phyloP scores from a whole-genome alignment of 805 yeast species.

The Teunomyces pallodes region DNA sequence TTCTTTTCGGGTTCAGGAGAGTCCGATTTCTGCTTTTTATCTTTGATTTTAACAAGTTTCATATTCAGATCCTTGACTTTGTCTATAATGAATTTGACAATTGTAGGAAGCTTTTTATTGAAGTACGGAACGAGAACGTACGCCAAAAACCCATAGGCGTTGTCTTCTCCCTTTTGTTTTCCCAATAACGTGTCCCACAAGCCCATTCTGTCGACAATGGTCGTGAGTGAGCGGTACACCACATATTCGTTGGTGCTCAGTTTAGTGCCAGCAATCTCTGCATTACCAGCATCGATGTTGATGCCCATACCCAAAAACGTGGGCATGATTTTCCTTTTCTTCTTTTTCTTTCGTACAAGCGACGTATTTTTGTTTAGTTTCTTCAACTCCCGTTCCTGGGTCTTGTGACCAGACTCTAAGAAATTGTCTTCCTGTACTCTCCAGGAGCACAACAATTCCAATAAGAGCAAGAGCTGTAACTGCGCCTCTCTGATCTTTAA shows the following conservation, averaged over 20 bases:
- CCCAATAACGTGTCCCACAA: constrained; percentile 51
- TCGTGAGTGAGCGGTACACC: constrained; percentile 32
- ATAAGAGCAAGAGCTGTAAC: constrained; percentile 46
- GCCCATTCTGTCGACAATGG: constrained; percentile 50
- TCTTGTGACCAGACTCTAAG: constrained; percentile 23
- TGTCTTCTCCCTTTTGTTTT: constrained; percentile 22
- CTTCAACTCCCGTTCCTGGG: constrained; percentile 27
- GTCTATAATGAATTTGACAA: constrained; percentile 44
- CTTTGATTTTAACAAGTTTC: constrained; percentile 18
- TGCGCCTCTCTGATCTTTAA: constrained; percentile 57
- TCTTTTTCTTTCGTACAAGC: constrained; percentile 19
- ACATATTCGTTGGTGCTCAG: constrained; percentile 17
- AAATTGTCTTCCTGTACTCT: constrained; percentile 35
- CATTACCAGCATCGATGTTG: constrained; percentile 7
- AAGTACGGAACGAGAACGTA: constrained; percentile 55
- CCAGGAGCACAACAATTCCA: constrained; percentile 43
- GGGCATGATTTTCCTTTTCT: constrained; percentile 31
- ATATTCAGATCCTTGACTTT: constrained; percentile 49
- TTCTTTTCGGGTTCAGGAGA: background rate
- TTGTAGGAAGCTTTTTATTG: constrained; percentile 45
- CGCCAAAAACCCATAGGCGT: constrained; percentile 46
- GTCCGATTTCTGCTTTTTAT: constrained; percentile 2
- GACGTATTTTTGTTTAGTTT: constrained; percentile 16
- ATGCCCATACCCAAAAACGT: constrained; percentile 44
- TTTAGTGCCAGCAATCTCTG: constrained; percentile 12